phyloP scores from a whole-genome alignment of 1,139 yeast species.

The Pichia inconspicua region DNA sequence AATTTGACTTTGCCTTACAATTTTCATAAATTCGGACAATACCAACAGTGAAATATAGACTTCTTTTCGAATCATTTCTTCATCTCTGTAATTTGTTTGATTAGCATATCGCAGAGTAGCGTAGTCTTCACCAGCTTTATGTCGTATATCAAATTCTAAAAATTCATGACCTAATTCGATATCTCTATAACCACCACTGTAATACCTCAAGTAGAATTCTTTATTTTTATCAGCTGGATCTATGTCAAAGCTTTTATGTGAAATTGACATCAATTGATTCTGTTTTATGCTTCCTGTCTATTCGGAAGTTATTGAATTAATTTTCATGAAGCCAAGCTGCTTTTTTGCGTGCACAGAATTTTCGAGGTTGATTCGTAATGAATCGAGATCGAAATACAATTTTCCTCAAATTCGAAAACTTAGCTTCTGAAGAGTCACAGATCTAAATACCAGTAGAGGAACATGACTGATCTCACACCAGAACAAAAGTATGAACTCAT shows the following conservation, averaged over 20 bases:
- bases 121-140: slow-evolving; percentile 25
- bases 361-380: no score
- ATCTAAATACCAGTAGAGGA: no score
- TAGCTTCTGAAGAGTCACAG: no score
- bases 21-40: slow-evolving; percentile 29
- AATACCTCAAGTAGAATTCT: slow-evolving; percentile 32
- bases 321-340: no score
- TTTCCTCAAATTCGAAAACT: no score
- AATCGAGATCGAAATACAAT: no score
- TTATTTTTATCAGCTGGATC: not conserved
- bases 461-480: slow-evolving; percentile 31
- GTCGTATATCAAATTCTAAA: slow-evolving; percentile 36
- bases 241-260: slow-evolving; percentile 5
- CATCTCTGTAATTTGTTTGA: slow-evolving; percentile 39
- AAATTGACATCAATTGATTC: not conserved
- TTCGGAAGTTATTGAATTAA: no score
- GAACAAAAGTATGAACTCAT: slow-evolving; percentile 69
- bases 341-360: no score
- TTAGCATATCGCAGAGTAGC: slow-evolving; percentile 38
- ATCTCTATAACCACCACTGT: slow-evolving; percentile 29
- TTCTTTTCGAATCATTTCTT: slow-evolving; percentile 35
- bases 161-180: slow-evolving; percentile 38
- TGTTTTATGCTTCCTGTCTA: not conserved
- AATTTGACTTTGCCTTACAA: slow-evolving; percentile 35
- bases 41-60: slow-evolving; percentile 32